Base-by-base conservation (phyloP, 306 rosid genomes). In the Erythrophleum fordii region DNA sequence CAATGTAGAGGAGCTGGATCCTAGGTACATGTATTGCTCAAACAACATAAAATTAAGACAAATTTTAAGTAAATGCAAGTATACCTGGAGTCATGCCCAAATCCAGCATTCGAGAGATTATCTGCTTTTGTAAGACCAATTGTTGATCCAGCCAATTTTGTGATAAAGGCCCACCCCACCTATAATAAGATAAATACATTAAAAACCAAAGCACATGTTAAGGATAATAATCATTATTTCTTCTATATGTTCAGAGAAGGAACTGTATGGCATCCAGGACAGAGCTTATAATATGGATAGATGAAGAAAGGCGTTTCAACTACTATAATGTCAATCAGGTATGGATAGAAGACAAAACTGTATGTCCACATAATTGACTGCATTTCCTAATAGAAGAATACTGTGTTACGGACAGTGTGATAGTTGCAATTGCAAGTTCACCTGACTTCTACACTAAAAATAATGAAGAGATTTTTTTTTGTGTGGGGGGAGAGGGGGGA, bases 1-100 rank as follows among this genome's bases (percentile, higher is more conserved):
- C 28, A 2, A 37, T 66, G 1, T n/a, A 16, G 51, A 39, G 72
- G 51, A n/a, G 28, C 44, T 5, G 0, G 23, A 67, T 39, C 25
- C 31, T 39, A 79, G 44, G 56, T 65, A 49, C 18, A n/a, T 56
- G 52, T 73, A 29, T 73, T 48, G 35, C 59, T 42, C 35, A 48
- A 49, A 61, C 73, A 82, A n/a, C 29, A 35, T 34, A 18, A 20
- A 71, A 64, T 53, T 20, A 25, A 59, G 58, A 59, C 35, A 64
- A 58, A 73, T 60, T 62, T 52, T 34, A 72, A 16, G 20, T 39
- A 53, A 35, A 45, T 35, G 45, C 41, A 61, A 28, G 46, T 60
- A 73, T 77, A 95, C 99, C 97, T 85, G 99, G 99, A 76, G 99
- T 93, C 99, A 95, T 95, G 84, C 99, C 99, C 61, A 95, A 88